Evolutionary conservation across 2,329 filamentous ascomycete genomes (phyloP).

Genomic region (Claviceps humidiphila): DNA sequence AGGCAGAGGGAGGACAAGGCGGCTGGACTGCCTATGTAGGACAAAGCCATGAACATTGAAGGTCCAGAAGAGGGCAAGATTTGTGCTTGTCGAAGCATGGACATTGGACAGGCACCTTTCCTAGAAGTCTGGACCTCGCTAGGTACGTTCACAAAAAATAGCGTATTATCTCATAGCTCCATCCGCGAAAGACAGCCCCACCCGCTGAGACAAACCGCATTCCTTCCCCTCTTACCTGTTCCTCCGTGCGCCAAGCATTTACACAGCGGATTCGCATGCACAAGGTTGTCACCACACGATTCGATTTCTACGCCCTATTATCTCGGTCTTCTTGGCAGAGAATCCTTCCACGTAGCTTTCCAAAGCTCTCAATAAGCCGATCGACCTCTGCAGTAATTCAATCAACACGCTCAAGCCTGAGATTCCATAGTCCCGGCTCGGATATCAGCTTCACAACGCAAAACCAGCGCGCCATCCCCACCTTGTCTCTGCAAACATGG

Average conservation of each 20-base stretch:
- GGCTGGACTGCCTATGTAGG: neutral
- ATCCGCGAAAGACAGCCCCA: neutral
- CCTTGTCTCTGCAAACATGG: slow-evolving; percentile 27
- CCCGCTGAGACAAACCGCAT: neutral
- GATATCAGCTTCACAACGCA: neutral
- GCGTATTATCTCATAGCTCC: neutral
- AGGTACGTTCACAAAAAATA: neutral
- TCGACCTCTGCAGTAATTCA: neutral
- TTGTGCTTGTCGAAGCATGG: too few relatives aligned
- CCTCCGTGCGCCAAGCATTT: too few relatives aligned
- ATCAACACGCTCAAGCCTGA: neutral
- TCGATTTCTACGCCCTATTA: too few relatives aligned
- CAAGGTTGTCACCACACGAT: too few relatives aligned
- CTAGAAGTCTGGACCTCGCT: neutral
- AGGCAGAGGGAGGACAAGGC: neutral
- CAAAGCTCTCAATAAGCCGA: neutral
- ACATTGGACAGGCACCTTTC: neutral
- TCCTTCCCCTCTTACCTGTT: neutral
- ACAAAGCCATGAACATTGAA: neutral
- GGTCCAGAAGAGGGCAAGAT: too few relatives aligned
- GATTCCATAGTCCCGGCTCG: neutral
- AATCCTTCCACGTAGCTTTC: neutral
- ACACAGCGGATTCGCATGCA: too few relatives aligned
- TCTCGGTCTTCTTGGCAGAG: neutral
- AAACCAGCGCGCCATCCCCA: neutral